Evolutionary conservation across 1,284 basidiomycete genomes (phyloP).

Genomic region (Quambalaria eucalypti): DNA sequence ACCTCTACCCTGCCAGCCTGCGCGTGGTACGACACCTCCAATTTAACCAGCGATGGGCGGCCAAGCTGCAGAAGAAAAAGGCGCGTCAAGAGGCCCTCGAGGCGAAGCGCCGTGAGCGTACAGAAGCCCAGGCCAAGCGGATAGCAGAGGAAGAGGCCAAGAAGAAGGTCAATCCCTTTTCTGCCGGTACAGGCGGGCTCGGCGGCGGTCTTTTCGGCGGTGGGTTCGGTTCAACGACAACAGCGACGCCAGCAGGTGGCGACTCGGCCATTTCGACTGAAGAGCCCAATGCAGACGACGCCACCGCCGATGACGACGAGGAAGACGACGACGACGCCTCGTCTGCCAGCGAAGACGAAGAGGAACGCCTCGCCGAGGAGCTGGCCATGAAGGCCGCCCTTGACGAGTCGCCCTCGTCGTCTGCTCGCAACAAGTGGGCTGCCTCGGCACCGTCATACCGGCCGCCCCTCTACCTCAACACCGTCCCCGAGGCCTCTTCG

Average conservation of each 20-base stretch:
- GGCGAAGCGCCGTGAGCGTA: slow-evolving; percentile 10
- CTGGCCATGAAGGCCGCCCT: slow-evolving; percentile 40
- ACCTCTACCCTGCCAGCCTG: slow-evolving; percentile 17
- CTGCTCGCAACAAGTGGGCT: slow-evolving; percentile 24
- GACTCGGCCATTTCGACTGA: slow-evolving; percentile 2
- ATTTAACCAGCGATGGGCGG: slow-evolving; percentile 42
- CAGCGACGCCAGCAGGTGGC: slow-evolving; percentile 5
- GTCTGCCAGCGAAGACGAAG: slow-evolving; percentile 19
- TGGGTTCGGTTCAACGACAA: slow-evolving; percentile 4
- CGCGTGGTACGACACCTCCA: slow-evolving; percentile 39
- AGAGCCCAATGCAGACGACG: background rate
- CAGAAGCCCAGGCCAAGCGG: slow-evolving; percentile 18
- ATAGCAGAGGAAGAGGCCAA: slow-evolving; percentile 20
- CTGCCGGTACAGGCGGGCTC: slow-evolving; percentile 9
- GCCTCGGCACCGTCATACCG: slow-evolving; percentile 16
- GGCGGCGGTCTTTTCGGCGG: slow-evolving; percentile 29
- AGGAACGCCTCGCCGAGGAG: slow-evolving; percentile 38
- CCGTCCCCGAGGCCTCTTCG: slow-evolving; percentile 35
- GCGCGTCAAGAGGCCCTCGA: slow-evolving; percentile 6
- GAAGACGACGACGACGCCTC: slow-evolving; percentile 12
- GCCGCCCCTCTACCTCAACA: slow-evolving; percentile 37
- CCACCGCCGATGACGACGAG: background rate
- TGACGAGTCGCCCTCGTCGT: background rate
- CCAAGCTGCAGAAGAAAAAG: slow-evolving; percentile 39
- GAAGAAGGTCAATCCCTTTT: slow-evolving; percentile 27